Evolutionary conservation across 345 rosid genomes (phyloP).

Genomic region (Barbarea vulgaris): DNA sequence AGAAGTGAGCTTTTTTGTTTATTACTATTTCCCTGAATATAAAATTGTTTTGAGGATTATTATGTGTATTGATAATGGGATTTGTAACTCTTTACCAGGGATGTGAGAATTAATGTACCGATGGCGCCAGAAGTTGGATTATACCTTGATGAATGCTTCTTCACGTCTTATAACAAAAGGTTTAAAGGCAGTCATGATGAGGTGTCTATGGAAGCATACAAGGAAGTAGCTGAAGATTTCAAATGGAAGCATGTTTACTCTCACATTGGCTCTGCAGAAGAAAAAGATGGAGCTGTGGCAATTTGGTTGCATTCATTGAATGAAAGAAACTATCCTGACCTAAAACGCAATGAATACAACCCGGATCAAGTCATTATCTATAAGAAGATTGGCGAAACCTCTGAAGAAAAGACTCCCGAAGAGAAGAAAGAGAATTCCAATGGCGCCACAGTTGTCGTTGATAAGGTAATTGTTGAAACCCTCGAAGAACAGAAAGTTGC

Average conservation of each 20-base stretch:
- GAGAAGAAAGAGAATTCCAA: conserved; percentile 31
- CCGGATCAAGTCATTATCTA: conserved; percentile 38
- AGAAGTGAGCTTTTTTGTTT: conserved; percentile 50
- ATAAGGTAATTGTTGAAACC: conserved; percentile 26
- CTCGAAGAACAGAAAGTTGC: conserved; percentile 2
- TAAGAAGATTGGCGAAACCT: conserved; percentile 29
- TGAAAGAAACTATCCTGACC: conserved; percentile 79
- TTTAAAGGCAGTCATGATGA: conserved; percentile 89
- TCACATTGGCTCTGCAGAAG: conserved; percentile 80
- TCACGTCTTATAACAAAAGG: conserved; percentile 76
- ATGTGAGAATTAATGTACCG: conserved; percentile 70
- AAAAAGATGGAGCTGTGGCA: conserved; percentile 76
- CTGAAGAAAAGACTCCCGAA: conserved; percentile 26
- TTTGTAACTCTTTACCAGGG: conserved; percentile 43
- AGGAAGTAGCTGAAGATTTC: conserved; percentile 73
- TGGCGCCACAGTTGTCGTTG: background rate
- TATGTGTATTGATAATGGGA: background rate
- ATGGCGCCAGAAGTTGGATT: conserved; percentile 98
- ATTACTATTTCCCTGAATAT: conserved; percentile 8
- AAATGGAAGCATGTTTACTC: conserved; percentile 82
- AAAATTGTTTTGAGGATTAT: background rate
- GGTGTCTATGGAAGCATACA: conserved; percentile 74
- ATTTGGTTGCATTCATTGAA: conserved; percentile 97
- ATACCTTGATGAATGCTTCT: conserved; percentile 91
- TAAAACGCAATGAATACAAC: conserved; percentile 33